Conservation (phyloP, 306 rosid genomes). For the Cicer judaicum region DNA sequence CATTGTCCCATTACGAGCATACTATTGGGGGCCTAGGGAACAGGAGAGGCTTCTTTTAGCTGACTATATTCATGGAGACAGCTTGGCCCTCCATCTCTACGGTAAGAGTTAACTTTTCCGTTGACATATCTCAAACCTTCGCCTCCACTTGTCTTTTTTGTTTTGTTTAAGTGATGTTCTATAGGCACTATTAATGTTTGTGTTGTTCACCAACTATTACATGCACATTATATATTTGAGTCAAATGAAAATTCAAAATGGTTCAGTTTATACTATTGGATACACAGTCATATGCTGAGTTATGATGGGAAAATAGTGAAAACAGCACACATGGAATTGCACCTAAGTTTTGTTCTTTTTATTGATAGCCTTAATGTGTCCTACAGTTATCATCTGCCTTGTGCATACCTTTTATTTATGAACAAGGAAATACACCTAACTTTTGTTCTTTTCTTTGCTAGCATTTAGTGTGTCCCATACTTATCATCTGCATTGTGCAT, state of each 20-base stretch:
- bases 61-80: constrained; percentile 86
- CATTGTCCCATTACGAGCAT: constrained; percentile 85
- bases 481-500: background rate
- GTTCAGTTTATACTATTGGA: too few species aligned
- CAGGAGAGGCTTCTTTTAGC: constrained; percentile 98
- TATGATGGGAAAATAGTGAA: background rate
- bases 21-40: constrained; percentile 98
- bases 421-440: too few species aligned
- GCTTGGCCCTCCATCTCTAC: constrained; percentile 92
- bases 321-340: background rate
- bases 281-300: too few species aligned
- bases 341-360: constrained; percentile 7
- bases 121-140: background rate
- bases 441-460: constrained; percentile 2
- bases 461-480: constrained; percentile 5
- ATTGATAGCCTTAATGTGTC: constrained; percentile 17
- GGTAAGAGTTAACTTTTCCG: constrained; percentile 61
- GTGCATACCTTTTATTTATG: background rate
- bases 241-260: too few species aligned
- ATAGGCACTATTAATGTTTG: too few species aligned
- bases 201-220: too few species aligned
- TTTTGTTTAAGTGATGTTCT: background rate
- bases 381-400: constrained; percentile 9
- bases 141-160: background rate
- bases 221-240: too few species aligned